Evolutionary conservation across 2,329 filamentous ascomycete genomes (phyloP).

Genomic region (Cyphellophora europaea): DNA sequence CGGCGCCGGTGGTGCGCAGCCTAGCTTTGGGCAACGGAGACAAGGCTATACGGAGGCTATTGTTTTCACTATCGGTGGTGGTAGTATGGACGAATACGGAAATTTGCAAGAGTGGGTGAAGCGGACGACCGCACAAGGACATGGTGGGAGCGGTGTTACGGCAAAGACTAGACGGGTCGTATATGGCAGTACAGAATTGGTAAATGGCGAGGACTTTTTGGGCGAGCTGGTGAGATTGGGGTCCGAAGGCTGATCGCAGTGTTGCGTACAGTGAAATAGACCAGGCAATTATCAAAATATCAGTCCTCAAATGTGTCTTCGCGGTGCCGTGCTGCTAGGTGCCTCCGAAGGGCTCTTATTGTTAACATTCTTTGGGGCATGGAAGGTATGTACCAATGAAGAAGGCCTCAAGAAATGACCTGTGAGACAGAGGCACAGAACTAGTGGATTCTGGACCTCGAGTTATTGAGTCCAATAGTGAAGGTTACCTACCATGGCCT

Average conservation of each 20-base stretch:
- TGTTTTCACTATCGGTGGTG: conserved; percentile 90
- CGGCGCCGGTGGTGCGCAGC: conserved; percentile 40
- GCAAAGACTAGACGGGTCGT: conserved; percentile 70
- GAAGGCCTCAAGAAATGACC: too few relatives aligned
- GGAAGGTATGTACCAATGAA: too few relatives aligned
- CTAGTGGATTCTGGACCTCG: too few relatives aligned
- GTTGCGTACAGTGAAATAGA: background rate
- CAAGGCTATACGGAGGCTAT: conserved; percentile 86
- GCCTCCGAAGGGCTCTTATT: too few relatives aligned
- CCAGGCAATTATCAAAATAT: conserved; percentile 1
- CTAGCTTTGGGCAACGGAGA: conserved; percentile 81
- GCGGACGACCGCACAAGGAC: conserved; percentile 53
- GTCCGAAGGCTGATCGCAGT: background rate
- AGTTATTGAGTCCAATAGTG: too few relatives aligned
- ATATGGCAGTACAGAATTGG: conserved; percentile 79
- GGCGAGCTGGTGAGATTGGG: conserved; percentile 47
- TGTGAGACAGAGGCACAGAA: too few relatives aligned
- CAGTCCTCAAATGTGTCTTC: too few relatives aligned
- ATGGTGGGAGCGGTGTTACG: conserved; percentile 33
- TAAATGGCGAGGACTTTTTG: conserved; percentile 55
- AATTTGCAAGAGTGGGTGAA: conserved; percentile 95
- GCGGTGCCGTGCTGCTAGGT: too few relatives aligned
- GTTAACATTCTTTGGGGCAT: too few relatives aligned
- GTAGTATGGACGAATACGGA: conserved; percentile 97
- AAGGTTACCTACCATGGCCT: too few relatives aligned